Conservation (phyloP, 371 early-diverging fungal species). For the Rhizomucor pusillus region DNA sequence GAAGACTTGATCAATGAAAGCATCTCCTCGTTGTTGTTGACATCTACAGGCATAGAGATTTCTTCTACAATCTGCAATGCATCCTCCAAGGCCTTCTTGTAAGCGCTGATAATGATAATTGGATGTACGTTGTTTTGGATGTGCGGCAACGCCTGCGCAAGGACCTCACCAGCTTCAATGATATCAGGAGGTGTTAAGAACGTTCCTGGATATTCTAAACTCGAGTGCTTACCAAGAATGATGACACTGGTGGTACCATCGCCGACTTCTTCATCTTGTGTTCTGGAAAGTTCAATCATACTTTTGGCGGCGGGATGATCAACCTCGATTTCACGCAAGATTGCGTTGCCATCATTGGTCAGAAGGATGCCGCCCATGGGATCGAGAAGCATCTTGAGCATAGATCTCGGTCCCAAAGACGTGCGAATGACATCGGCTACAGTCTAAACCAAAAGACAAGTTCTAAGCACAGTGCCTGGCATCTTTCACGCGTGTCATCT, state of each 20-base stretch:
- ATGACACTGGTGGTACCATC: conserved; percentile 99
- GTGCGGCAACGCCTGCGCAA: conserved; percentile 89
- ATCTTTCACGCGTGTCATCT: background rate
- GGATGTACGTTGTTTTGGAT: conserved; percentile 98
- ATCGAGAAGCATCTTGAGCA: conserved; percentile 99
- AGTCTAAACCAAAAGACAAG: conserved; percentile 53
- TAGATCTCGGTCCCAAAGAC: conserved; percentile 98
- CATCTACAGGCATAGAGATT: conserved; percentile 83
- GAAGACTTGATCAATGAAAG: conserved; percentile 86
- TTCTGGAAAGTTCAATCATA: conserved; percentile 99
- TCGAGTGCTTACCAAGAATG: conserved; percentile 76
- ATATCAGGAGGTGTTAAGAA: conserved; percentile 2
- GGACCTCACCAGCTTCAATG: conserved; percentile 92
- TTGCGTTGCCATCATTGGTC: conserved; percentile 99
- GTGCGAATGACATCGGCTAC: conserved; percentile 98
- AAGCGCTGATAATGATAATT: conserved; percentile 93
- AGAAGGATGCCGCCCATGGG: conserved; percentile 99
- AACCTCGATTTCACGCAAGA: conserved; percentile 99
- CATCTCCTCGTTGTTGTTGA: conserved; percentile 85
- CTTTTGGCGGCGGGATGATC: conserved; percentile 99
- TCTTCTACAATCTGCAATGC: conserved; percentile 82
- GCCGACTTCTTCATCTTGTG: conserved; percentile 99
- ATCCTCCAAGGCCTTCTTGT: conserved; percentile 92
- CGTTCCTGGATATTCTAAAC: background rate
- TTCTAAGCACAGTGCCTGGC: too few species aligned